Evolutionary conservation across 2,329 filamentous ascomycete species (phyloP), one percentile per base, ranked within the genome.

Genomic region (Aspergillus piperis): DNA sequence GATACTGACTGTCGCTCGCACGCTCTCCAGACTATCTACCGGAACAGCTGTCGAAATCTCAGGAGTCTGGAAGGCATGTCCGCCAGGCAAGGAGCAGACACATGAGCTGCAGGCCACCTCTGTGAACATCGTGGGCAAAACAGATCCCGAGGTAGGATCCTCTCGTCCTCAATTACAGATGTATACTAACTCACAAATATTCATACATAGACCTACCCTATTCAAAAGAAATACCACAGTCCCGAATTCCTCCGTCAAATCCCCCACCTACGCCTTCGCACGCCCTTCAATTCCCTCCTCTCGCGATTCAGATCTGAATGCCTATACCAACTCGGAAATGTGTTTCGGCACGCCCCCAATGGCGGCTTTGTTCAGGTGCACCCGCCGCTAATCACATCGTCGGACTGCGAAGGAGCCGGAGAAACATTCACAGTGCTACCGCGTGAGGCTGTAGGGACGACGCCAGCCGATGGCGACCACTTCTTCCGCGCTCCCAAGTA

Each of bases 161-260:
- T 71, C 49, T 48, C 21, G 8, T 13, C 10, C 19, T 3, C 32
- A 38, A 17, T 38, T 36, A 10, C n/a, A 47, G 39, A 49, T 7
- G 10, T 39, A 42, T 15, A 17, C 48, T 58, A 30, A 57, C 30
- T 8, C 23, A 17, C 36, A 25, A 44, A 32, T 15, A 6, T 11
- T 1, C 30, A 51, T 19, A 7, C 23, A 15, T 71, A 98, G 90
- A 90, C 88, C 64, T 96, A 91, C 73, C 95, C 95, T 3, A 86
- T 99, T 23, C 95, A 99, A 78, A 96, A 96, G 78, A 98, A 98
- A 78, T 96, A 95, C 69, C 93, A 97, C 69, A 91, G 89, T 5
- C 82, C 90, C 54, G 94, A 98, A 73, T 98, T 90, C 75, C 85
- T 99, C 63, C 90, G 95, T 60, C 90, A 90, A 11, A 84, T 96